A percentile compares a stretch with the other conserved stretches of the same genome.
These are phyloP conservation scores for Thamnidium elegans DNA, from an alignment of 192 early-diverging fungal species.

Conservation along the genomic window DNA sequence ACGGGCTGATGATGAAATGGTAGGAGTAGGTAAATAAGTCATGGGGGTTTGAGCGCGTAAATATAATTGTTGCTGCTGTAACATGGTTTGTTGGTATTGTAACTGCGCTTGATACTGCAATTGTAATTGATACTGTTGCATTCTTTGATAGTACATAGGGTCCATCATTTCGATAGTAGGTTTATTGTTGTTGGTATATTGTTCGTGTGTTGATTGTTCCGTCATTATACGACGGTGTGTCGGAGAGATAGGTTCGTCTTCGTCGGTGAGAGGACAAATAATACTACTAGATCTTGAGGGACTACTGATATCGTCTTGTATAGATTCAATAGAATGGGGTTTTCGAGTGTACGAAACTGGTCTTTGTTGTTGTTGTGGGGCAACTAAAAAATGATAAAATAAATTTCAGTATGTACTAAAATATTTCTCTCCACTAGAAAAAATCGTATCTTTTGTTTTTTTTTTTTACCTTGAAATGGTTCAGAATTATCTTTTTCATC, in stretches of 20 bases:
- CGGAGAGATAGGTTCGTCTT: too few species aligned
- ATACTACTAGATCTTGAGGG: too few species aligned
- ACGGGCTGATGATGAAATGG: neutral
- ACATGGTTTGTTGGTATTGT: neutral
- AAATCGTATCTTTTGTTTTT: neutral
- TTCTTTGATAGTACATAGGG: slow-evolving; percentile 13
- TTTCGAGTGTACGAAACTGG: too few species aligned
- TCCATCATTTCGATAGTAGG: slow-evolving; percentile 10
- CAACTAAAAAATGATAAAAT: too few species aligned
- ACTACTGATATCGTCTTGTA: too few species aligned
- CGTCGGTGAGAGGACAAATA: too few species aligned
- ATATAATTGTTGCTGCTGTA: too few species aligned
- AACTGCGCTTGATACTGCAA: neutral
- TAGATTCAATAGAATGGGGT: too few species aligned
- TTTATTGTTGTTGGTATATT: neutral
- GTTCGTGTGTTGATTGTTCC: neutral
- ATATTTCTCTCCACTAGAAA: neutral
- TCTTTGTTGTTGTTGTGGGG: too few species aligned
- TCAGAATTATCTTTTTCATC: neutral
- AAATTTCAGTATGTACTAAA: neutral
- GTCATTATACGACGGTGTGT: too few species aligned
- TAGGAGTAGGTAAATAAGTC: too few species aligned
- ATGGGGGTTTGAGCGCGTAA: neutral
- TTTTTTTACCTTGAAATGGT: neutral
- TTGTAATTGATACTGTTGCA: slow-evolving; percentile 5